phyloP scores from a whole-genome alignment of 192 early-diverging fungal genomes.

The Coemansia nantahalensis region DNA sequence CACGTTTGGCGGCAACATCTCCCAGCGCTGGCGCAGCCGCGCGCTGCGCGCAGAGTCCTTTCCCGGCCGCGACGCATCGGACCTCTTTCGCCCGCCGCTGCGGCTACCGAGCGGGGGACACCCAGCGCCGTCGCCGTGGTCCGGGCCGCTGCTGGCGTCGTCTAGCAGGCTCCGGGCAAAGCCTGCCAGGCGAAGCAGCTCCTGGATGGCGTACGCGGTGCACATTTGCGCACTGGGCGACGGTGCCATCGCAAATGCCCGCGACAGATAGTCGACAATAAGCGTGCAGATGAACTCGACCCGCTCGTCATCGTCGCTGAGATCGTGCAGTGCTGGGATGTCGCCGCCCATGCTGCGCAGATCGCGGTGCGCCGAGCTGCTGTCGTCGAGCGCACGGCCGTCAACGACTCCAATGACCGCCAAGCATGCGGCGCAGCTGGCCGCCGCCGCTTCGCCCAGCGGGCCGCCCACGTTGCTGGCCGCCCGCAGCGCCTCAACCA shows the following conservation, averaged over 20 bases:
- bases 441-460: slow-evolving; percentile 34
- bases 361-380: not conserved
- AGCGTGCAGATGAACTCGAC: slow-evolving; percentile 47
- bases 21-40: slow-evolving; percentile 35
- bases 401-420: slow-evolving; percentile 34
- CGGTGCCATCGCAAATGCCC: slow-evolving; percentile 43
- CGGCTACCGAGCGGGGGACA: not conserved
- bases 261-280: slow-evolving; percentile 41
- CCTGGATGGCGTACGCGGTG: slow-evolving; percentile 49
- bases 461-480: slow-evolving; percentile 22
- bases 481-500: slow-evolving; percentile 11
- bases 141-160: too few species aligned
- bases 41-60: slow-evolving; percentile 5
- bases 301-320: slow-evolving; percentile 30
- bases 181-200: slow-evolving; percentile 35
- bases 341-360: not conserved
- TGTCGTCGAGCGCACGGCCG: slow-evolving; percentile 3
- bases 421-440: slow-evolving; percentile 41
- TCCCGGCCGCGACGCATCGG: slow-evolving; percentile 4
- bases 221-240: slow-evolving; percentile 45
- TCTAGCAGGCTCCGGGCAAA: slow-evolving; percentile 33
- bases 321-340: slow-evolving; percentile 10
- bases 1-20: slow-evolving; percentile 32
- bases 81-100: slow-evolving; percentile 3
- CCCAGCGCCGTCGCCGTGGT: too few species aligned